Evolutionary conservation across 2,329 filamentous ascomycete species (phyloP).

Genomic region (Rhynchosporium agropyri): DNA sequence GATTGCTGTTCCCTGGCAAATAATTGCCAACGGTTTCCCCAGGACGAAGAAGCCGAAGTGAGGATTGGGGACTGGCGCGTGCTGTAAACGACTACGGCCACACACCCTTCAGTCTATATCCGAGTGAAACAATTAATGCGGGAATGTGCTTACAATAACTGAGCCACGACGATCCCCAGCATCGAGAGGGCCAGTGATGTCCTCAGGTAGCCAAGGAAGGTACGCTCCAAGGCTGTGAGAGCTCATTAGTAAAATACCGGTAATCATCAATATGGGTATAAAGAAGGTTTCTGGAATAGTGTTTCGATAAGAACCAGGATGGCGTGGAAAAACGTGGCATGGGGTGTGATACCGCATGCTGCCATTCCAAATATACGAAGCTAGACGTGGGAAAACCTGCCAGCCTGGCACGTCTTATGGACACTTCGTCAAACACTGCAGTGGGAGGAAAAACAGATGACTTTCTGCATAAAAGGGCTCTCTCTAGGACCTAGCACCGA

Average conservation of each 20-base stretch:
- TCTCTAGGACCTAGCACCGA: constrained; percentile 25
- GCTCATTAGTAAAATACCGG: constrained; percentile 19
- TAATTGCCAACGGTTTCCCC: constrained; percentile 58
- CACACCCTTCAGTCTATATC: constrained; percentile 41
- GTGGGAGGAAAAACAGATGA: constrained; percentile 20
- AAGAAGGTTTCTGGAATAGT: constrained; percentile 7
- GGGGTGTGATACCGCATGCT: constrained; percentile 22
- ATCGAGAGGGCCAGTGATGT: constrained; percentile 71
- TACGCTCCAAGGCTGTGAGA: constrained; percentile 68
- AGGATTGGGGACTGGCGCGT: constrained; percentile 41
- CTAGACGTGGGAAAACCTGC: constrained; percentile 15
- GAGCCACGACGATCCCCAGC: constrained; percentile 65
- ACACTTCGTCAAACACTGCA: constrained; percentile 17
- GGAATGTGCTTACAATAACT: constrained; percentile 56
- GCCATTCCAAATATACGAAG: constrained; percentile 24
- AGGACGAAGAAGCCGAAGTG: constrained; percentile 61
- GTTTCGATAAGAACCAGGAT: not conserved
- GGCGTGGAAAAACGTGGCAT: constrained; percentile 21
- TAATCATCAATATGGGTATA: constrained; percentile 10
- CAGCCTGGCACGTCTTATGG: constrained; percentile 5
- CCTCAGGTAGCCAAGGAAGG: constrained; percentile 72
- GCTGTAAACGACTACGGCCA: constrained; percentile 53
- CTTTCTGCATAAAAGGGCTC: constrained; percentile 20
- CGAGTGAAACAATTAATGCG: constrained; percentile 21
- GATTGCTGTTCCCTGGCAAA: constrained; percentile 48